phyloP scores from a whole-genome alignment of 768 basidiomycete species.

The Asterophora parasitica region DNA sequence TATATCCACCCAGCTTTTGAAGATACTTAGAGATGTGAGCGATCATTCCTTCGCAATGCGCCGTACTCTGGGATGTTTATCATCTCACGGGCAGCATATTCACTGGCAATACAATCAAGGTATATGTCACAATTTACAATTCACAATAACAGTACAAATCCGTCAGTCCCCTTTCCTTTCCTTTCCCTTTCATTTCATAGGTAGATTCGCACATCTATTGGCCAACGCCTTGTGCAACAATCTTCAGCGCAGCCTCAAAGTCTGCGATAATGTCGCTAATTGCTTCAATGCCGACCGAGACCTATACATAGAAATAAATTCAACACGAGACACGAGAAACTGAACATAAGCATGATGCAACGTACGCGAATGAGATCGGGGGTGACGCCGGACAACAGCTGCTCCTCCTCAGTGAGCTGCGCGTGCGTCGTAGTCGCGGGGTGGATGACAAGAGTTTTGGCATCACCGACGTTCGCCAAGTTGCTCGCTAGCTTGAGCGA shows the following conservation, averaged over 20 bases:
- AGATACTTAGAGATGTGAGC: no score
- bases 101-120: no score
- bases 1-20: no score
- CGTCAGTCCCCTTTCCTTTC: not conserved
- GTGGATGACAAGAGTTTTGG: slow-evolving; percentile 78
- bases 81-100: no score
- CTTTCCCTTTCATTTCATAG: no score
- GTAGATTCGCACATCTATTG: not conserved
- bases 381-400: slow-evolving; percentile 62
- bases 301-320: slow-evolving; percentile 2
- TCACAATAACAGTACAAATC: not conserved
- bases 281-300: slow-evolving; percentile 38
- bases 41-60: no score
- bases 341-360: not conserved
- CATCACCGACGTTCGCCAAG: slow-evolving; percentile 73
- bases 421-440: slow-evolving; percentile 76
- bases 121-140: no score
- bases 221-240: not conserved
- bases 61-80: no score
- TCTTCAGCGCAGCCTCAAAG: slow-evolving; percentile 28
- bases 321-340: not conserved
- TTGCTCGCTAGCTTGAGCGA: slow-evolving; percentile 65
- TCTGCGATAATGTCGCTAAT: slow-evolving; percentile 40
- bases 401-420: slow-evolving; percentile 61
- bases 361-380: slow-evolving; percentile 70